phyloP scores from a whole-genome alignment of 1,284 basidiomycete genomes.

The Fomitiporia mediterranea region DNA sequence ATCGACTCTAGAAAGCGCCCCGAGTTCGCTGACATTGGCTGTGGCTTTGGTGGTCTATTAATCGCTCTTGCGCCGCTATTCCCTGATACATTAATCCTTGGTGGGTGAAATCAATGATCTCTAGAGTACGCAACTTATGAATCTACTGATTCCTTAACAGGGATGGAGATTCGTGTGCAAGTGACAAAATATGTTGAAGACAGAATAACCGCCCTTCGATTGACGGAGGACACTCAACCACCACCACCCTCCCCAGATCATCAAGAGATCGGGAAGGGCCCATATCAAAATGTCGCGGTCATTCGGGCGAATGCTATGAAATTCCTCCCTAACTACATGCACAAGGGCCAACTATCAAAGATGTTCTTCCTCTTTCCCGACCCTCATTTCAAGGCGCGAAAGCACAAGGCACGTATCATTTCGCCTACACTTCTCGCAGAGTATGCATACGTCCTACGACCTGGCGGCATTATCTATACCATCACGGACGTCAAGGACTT shows the following conservation, averaged over 20 bases:
- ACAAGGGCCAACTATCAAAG: conserved; percentile 84
- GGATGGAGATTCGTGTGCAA: conserved; percentile 96
- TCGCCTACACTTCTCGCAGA: conserved; percentile 58
- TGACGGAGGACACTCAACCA: conserved; percentile 37
- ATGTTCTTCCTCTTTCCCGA: conserved; percentile 99
- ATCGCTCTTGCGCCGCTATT: conserved; percentile 88
- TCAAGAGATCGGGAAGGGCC: conserved; percentile 32
- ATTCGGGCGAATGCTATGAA: conserved; percentile 99
- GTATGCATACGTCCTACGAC: conserved; percentile 90
- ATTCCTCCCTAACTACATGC: conserved; percentile 96
- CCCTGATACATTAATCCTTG: conserved; percentile 92
- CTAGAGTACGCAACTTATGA: no score
- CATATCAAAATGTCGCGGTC: conserved; percentile 91
- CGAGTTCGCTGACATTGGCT: conserved; percentile 96
- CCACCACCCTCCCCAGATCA: conserved; percentile 24
- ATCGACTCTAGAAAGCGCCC: conserved; percentile 57
- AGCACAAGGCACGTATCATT: conserved; percentile 91
- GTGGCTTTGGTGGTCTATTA: conserved; percentile 95
- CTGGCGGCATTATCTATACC: conserved; percentile 94
- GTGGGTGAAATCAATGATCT: conserved; percentile 43
- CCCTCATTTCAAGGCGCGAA: conserved; percentile 97
- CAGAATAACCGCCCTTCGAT: conserved; percentile 85
- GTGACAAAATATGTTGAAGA: conserved; percentile 97
- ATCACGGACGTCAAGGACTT: conserved; percentile 97
- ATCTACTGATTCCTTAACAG: conserved; percentile 36